These are phyloP conservation scores for Cyberlindnera samutprakarnensis DNA, from an alignment of 805 yeast genomes.

Conservation along the genomic window DNA sequence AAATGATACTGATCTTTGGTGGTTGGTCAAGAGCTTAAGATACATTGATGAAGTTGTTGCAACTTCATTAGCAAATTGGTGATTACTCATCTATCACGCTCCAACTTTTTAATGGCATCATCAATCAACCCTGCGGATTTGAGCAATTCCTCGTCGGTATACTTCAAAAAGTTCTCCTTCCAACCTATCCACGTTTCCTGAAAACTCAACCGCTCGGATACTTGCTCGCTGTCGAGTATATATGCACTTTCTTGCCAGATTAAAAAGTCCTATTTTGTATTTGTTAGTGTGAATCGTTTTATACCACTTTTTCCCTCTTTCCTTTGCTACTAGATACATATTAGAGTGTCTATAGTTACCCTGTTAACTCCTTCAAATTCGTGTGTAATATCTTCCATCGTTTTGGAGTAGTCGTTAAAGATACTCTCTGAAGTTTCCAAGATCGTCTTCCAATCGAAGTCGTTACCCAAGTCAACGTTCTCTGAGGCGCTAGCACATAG, in stretches of 20 bases:
- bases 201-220: constrained; percentile 9
- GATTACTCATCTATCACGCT: background rate
- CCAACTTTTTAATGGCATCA: constrained; percentile 16
- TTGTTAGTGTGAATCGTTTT: too few relatives aligned
- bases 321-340: too few relatives aligned
- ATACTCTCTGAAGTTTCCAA: constrained; percentile 12
- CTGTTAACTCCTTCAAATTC: constrained; percentile 18
- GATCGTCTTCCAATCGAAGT: constrained; percentile 3
- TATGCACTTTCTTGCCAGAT: constrained; percentile 23
- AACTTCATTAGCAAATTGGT: background rate
- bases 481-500: background rate
- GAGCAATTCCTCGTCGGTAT: constrained; percentile 15
- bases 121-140: constrained; percentile 20
- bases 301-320: too few relatives aligned
- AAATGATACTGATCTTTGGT: constrained; percentile 15
- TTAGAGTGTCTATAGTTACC: constrained; percentile 4
- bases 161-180: constrained; percentile 15
- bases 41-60: constrained; percentile 5
- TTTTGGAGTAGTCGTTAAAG: constrained; percentile 14
- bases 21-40: constrained; percentile 11
- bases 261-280: constrained; percentile 11
- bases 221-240: constrained; percentile 18
- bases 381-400: constrained; percentile 16
- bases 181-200: constrained; percentile 19
- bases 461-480: background rate